These are phyloP conservation scores for Trichophaea hybrida DNA, from an alignment of 2,329 filamentous ascomycete species.

Conservation along the genomic window DNA sequence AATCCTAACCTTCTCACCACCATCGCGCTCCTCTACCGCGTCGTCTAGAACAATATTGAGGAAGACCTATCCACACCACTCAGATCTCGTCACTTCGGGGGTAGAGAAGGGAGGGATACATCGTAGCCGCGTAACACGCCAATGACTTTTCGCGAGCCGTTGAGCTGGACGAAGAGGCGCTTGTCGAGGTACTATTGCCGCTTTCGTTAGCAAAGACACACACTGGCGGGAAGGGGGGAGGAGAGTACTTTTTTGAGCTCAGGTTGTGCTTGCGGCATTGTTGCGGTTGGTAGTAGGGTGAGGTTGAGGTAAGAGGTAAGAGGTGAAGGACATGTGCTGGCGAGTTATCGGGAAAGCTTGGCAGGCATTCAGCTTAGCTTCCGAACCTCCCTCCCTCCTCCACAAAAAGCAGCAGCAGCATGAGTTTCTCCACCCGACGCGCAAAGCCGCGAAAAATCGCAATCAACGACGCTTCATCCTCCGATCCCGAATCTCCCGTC, in stretches of 20 bases:
- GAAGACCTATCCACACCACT: slow-evolving; percentile 54
- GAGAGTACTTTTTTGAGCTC: slow-evolving; percentile 82
- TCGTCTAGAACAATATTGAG: slow-evolving; percentile 97
- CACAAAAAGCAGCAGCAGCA: neutral
- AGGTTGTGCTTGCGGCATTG: slow-evolving; percentile 95
- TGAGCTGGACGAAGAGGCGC: slow-evolving; percentile 91
- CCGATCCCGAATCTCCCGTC: neutral
- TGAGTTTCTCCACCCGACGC: slow-evolving; percentile 4
- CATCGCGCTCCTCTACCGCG: slow-evolving; percentile 83
- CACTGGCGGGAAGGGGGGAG: slow-evolving; percentile 15
- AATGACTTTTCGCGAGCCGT: slow-evolving; percentile 94
- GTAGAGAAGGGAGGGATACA: slow-evolving; percentile 41
- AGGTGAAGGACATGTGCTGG: slow-evolving; percentile 14
- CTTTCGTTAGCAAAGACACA: neutral
- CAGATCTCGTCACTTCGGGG: neutral
- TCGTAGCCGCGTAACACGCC: slow-evolving; percentile 91
- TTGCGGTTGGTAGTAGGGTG: slow-evolving; percentile 16
- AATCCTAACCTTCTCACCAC: slow-evolving; percentile 75
- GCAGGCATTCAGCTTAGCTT: neutral
- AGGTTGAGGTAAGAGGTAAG: slow-evolving; percentile 12
- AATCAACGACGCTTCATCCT: neutral
- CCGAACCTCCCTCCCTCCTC: neutral
- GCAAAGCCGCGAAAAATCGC: slow-evolving; percentile 3
- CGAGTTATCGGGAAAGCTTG: slow-evolving; percentile 2
- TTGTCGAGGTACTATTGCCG: slow-evolving; percentile 83